Percentiles rank a stretch among this genome's conserved stretches.
phyloP scores from a whole-genome alignment of 2,329 filamentous ascomycete genomes.

The Epichloe coenophiala region DNA sequence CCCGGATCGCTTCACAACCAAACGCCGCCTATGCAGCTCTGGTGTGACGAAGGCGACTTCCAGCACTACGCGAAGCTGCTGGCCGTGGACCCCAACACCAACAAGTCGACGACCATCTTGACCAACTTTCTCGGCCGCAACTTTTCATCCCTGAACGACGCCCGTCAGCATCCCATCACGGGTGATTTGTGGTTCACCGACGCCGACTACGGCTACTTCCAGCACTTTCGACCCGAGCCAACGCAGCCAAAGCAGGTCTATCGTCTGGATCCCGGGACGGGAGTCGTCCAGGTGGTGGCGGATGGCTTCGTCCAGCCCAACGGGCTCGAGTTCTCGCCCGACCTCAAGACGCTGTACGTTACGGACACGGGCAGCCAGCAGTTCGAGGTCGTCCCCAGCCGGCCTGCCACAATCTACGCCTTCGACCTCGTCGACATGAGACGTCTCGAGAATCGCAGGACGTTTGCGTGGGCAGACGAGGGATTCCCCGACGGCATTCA shows the following conservation, averaged over 20 bases:
- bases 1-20: constrained; percentile 6
- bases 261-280: constrained; percentile 35
- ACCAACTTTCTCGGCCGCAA: constrained; percentile 46
- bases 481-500: constrained; percentile 50
- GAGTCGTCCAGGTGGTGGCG: constrained; percentile 39
- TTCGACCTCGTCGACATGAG: constrained; percentile 4
- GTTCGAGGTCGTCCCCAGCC: not conserved
- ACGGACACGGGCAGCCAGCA: constrained; percentile 36
- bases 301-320: constrained; percentile 44
- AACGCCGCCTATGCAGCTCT: constrained; percentile 10
- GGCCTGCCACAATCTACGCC: constrained; percentile 6
- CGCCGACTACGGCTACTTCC: constrained; percentile 43
- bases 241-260: constrained; percentile 46
- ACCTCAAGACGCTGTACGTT: constrained; percentile 37
- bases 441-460: constrained; percentile 25
- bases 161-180: constrained; percentile 36
- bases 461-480: constrained; percentile 41
- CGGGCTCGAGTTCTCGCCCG: constrained; percentile 42
- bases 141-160: constrained; percentile 49
- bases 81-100: constrained; percentile 2
- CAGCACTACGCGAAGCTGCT: constrained; percentile 31
- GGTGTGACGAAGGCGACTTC: constrained; percentile 25
- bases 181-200: constrained; percentile 54
- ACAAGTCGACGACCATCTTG: constrained; percentile 26
- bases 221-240: constrained; percentile 41